phyloP scores from a whole-genome alignment of 2,329 filamentous ascomycete genomes.

The Sporothrix curviconia region DNA sequence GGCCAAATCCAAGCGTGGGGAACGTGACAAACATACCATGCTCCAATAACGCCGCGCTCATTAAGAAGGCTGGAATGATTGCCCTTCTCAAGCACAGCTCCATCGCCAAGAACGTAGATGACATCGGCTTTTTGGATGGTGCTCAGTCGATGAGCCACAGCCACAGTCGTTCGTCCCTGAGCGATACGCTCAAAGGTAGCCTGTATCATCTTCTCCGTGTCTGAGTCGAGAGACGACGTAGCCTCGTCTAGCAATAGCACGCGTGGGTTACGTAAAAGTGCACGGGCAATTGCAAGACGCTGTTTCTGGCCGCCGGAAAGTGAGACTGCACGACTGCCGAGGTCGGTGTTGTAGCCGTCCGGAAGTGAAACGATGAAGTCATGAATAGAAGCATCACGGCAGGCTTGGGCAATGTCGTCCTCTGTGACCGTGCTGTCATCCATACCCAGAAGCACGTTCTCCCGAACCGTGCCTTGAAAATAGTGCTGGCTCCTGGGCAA shows the following conservation, averaged over 20 bases:
- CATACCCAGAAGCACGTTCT: conserved; percentile 64
- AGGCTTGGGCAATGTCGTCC: conserved; percentile 45
- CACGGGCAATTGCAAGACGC: conserved; percentile 49
- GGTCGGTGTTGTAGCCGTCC: conserved; percentile 59
- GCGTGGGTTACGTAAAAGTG: conserved; percentile 44
- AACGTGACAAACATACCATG: conserved; percentile 40
- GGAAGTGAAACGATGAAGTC: conserved; percentile 64
- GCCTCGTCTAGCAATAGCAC: conserved; percentile 54
- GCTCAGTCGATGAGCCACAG: conserved; percentile 64
- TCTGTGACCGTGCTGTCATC: conserved; percentile 45
- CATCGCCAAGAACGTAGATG: conserved; percentile 72
- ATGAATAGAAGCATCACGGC: conserved; percentile 59
- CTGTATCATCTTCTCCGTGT: conserved; percentile 56
- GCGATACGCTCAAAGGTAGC: conserved; percentile 58
- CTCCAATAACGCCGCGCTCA: conserved; percentile 50
- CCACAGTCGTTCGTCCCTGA: conserved; percentile 58
- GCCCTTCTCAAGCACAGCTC: conserved; percentile 50
- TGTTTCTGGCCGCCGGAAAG: conserved; percentile 75
- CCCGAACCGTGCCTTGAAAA: conserved; percentile 61
- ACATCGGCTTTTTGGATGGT: conserved; percentile 19
- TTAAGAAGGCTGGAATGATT: conserved; percentile 45
- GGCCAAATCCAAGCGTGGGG: background rate
- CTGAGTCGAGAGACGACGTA: conserved; percentile 52
- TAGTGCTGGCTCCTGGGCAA: conserved; percentile 69
- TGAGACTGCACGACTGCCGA: conserved; percentile 60